Conservation (phyloP, 495 filamentous ascomycete species). For the Xylaria intraflava region DNA sequence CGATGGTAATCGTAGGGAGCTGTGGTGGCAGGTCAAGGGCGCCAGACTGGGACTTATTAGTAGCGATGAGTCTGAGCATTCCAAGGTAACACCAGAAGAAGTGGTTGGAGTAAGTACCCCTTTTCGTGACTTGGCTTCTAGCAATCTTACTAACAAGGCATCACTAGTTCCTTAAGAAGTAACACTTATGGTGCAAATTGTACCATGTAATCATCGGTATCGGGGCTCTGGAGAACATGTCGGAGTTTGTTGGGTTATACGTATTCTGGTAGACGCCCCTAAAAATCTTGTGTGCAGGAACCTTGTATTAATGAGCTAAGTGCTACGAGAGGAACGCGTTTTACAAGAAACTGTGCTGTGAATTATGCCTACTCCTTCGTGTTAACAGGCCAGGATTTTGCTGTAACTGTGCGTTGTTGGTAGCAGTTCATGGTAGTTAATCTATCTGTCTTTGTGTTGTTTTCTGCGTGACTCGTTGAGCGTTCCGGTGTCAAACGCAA, state of each 20-base stretch:
- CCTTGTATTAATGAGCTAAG: background rate
- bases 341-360: too few species aligned
- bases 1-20: constrained; percentile 72
- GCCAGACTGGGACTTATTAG: constrained; percentile 70
- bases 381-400: too few species aligned
- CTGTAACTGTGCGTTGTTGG: too few species aligned
- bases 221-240: background rate
- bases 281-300: background rate
- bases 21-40: constrained; percentile 70
- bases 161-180: constrained; percentile 22
- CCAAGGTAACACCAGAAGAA: constrained; percentile 59
- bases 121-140: background rate
- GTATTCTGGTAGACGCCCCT: background rate
- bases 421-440: too few species aligned
- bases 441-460: too few species aligned
- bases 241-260: background rate
- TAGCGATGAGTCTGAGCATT: constrained; percentile 49
- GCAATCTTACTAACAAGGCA: constrained; percentile 7
- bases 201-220: too few species aligned
- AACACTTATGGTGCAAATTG: background rate
- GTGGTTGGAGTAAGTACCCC: constrained; percentile 50
- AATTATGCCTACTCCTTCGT: too few species aligned
- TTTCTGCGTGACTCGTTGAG: too few species aligned
- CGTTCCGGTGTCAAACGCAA: too few species aligned
- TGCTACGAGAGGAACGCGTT: too few species aligned